Base-by-base conservation (phyloP, 2,329 filamentous ascomycete species). In the Aspergillus neoniger region DNA sequence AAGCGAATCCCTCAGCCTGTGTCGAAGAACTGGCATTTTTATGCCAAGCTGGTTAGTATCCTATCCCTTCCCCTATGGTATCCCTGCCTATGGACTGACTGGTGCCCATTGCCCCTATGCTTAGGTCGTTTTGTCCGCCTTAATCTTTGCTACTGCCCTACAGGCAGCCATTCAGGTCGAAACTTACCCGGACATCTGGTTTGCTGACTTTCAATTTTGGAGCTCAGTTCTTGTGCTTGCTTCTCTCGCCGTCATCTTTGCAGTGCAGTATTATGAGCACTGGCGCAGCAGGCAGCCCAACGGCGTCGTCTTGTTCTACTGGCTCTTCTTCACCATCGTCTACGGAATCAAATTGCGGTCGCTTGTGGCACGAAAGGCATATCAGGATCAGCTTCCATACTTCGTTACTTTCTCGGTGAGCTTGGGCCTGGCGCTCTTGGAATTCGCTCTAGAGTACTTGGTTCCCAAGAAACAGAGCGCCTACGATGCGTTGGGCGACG, bases 21-120 rank as follows among this genome's bases (percentile, higher is more conserved):
- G 17, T 81, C 85, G 65, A 96, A 92, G 82, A 90, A 96, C 75
- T 92, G 90, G 88, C 92, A 95, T 74, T 98, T 98, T 76, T 97
- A 91, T 82, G 81, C 88, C 10, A 99, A 99, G 79, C 83, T 97
- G 85, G 92, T 95, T 81, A 68, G 84, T 73, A 25, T 6, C 8
- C 14, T 32, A 51, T 49, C 53, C 17, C 36, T 48, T 55, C 9
- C 12, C 39, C 10, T 17, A 15, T 14, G 15, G 19, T n/a, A 44
- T 23, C 15, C 17, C n/a, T 30, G 51, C 47, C 14, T 30, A 5
- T 9, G 44, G 25, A 30, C 19, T 55, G 32, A 53, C 63, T 61
- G n/a, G 59, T 49, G 15, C 32, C 8, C 10, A 36, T 49, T 21
- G 15, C 12, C 15, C 43, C 12, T 39, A 10, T 21, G 25, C 15